phyloP scores from a whole-genome alignment of 108 stramenopile genomes.

The Skeletonema marinoi region DNA sequence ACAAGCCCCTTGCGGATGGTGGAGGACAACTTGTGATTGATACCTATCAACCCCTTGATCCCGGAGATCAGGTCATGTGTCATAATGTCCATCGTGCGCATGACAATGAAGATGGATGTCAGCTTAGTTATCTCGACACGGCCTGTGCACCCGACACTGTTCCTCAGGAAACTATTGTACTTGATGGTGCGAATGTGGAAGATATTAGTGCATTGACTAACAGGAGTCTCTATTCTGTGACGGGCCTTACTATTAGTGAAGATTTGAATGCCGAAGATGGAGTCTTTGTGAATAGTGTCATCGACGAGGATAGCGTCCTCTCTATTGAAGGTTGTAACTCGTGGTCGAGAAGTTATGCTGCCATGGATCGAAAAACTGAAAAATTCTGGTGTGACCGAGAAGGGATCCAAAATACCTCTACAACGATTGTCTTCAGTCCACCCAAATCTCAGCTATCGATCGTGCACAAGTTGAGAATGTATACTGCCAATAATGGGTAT shows the following conservation, averaged over 20 bases:
- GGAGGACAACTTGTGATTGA: constrained; percentile 23
- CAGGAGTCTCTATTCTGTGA: constrained; percentile 51
- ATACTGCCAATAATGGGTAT: background rate
- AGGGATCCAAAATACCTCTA: background rate
- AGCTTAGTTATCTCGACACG: constrained; percentile 21
- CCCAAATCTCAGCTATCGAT: background rate
- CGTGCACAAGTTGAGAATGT: background rate
- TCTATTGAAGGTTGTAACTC: background rate
- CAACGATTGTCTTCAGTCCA: background rate
- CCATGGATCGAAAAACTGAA: background rate
- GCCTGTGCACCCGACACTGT: constrained; percentile 22
- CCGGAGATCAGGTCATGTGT: constrained; percentile 11
- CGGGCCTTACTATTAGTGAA: constrained; percentile 40
- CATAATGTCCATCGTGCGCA: constrained; percentile 44
- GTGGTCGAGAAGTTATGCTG: background rate
- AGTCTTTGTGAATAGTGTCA: background rate
- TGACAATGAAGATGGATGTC: constrained; percentile 55
- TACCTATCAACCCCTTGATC: constrained; percentile 26
- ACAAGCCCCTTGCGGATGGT: constrained; percentile 39
- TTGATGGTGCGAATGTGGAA: constrained; percentile 17
- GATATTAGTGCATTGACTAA: constrained; percentile 34
- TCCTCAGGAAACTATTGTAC: constrained; percentile 21
- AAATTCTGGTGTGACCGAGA: background rate
- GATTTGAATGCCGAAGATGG: background rate
- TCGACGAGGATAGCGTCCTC: background rate